Evolutionary conservation across 257 asterid species (phyloP), one percentile per base, ranked within the genome.

Genomic region (Voacanga thouarsii): DNA sequence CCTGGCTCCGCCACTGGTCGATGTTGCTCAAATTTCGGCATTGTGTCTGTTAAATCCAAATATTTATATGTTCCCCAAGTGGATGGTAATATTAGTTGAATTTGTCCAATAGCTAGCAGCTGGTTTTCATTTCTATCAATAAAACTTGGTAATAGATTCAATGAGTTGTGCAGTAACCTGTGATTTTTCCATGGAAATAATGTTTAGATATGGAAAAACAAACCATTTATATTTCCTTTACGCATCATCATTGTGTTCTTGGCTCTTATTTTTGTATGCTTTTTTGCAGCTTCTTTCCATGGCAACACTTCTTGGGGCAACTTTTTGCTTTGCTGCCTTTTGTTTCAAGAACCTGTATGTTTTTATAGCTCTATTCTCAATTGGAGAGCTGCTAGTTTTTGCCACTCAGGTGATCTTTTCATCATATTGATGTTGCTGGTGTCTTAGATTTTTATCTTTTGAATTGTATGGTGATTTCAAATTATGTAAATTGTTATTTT

Each of bases 361-460:
- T 49, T 93, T 87, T 83, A 77, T 90, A 81, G 88, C 86, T 77
- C 84, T 92, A 72, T 93, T 93, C 66, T 88, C 96, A 57, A 80
- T 93, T 16, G 98, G 98, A 75, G 97, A 93, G 84, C 85, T 92
- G 81, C 89, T 93, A 28, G 91, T 90, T 37, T 93, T 93, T 84
- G 94, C 97, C 75, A 96, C 98, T 43, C 99, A 93, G 97, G 99
- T 95, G 75, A 74, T 69, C 51, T 60, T 1, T 53, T 44, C n/a
- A 66, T 43, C 21, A 37, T 55, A 15, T 65, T 19, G 41, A 30
- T 63, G 24, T 57, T 68, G 26, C 41, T 59, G 15, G 19, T 61
- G 59, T 68, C 26, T 44, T 65, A 39, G n/a, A 47, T 44, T 28
- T 11, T 24, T 67, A 12, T 23, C 70, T 75, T 63, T 64, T 68